Base-by-base conservation (phyloP, 177 flowering plant genomes). In the Telopea speciosissima region DNA sequence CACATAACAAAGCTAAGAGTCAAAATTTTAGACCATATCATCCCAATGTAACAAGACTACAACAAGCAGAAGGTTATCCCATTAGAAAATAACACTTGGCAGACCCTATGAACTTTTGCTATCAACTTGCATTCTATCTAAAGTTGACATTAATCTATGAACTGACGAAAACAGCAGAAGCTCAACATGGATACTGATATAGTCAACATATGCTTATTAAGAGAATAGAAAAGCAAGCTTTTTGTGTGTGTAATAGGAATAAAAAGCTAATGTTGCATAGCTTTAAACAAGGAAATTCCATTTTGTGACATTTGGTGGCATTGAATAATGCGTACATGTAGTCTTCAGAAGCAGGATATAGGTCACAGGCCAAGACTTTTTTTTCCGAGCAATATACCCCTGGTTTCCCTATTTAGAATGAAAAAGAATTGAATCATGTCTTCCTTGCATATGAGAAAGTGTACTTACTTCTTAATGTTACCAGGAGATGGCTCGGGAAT, bases 401-500 rank as follows among this genome's bases (percentile, higher is more conserved):
- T 36, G 40, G 40, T 36, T 36, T 36, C 8, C 0, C 9, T 8
- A 36, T 36, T 28, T 36, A 36, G 40, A 5, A 36, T 36, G 40
- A 36, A 36, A 28, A 36, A 36, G 5, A 36, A 36, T 5, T 5
- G 40, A 36, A 36, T 36, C 40, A 36, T 36, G 40, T 36, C 40
- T 36, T 36, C 40, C 40, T 36, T 36, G 40, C 40, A 36, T 33
- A 49, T 49, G 54, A 12, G 52, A 49, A 60, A 72, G 33, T 33
- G 45, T 56, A 77, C 88, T 81, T 81, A 93, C 98, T 74, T 88
- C 79, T 80, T 83, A 65, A 94, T 69, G 77, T 94, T 94, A 75
- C 62, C 74, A 17, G 93, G 91, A 75, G 91, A 81, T 65, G 98
- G 98, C 75, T 90, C 97, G 63, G 98, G 98, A 78, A 94, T 87